A percentile compares a stretch with the other conserved stretches of the same genome.
Evolutionary conservation across 1,284 basidiomycete species (phyloP).

Genomic region (Phellinidium pouzarii): DNA sequence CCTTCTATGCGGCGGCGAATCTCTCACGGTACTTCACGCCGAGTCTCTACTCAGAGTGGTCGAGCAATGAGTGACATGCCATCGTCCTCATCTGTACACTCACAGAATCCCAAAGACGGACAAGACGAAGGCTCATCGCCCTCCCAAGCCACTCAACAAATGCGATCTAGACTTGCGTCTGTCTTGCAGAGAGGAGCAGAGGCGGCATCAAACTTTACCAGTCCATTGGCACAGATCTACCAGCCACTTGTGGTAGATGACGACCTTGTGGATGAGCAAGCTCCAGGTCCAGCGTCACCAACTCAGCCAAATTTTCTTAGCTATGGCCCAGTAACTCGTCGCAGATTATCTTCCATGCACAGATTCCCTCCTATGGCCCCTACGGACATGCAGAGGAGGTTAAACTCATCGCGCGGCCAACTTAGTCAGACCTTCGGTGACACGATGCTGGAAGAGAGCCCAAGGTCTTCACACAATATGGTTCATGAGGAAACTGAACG

Average conservation of each 20-base stretch:
- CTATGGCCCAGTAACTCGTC: constrained; percentile 54
- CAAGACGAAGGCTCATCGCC: constrained; percentile 19
- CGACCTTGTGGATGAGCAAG: constrained; percentile 25
- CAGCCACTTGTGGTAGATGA: constrained; percentile 57
- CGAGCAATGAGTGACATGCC: constrained; percentile 3
- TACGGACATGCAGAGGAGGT: constrained; percentile 10
- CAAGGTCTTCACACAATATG: constrained; percentile 8
- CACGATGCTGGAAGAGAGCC: constrained; percentile 5
- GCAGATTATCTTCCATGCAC: constrained; percentile 44
- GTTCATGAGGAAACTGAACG: background rate
- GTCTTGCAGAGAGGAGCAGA: constrained; percentile 38
- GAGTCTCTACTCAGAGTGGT: constrained; percentile 18
- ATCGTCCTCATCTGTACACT: constrained; percentile 14
- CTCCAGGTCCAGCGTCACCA: background rate
- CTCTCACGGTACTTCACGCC: constrained; percentile 30
- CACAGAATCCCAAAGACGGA: constrained; percentile 9
- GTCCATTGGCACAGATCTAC: constrained; percentile 69
- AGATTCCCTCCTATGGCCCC: constrained; percentile 18
- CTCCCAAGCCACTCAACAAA: constrained; percentile 22
- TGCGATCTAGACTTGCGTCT: constrained; percentile 43
- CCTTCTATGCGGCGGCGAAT: constrained; percentile 25
- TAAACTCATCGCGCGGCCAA: constrained; percentile 11
- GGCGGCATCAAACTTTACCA: constrained; percentile 37
- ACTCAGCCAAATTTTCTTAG: constrained; percentile 27
- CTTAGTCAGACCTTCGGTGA: constrained; percentile 12